Evolutionary conservation across 2,329 filamentous ascomycete species (phyloP).

Genomic region (Penicillium sp.): DNA sequence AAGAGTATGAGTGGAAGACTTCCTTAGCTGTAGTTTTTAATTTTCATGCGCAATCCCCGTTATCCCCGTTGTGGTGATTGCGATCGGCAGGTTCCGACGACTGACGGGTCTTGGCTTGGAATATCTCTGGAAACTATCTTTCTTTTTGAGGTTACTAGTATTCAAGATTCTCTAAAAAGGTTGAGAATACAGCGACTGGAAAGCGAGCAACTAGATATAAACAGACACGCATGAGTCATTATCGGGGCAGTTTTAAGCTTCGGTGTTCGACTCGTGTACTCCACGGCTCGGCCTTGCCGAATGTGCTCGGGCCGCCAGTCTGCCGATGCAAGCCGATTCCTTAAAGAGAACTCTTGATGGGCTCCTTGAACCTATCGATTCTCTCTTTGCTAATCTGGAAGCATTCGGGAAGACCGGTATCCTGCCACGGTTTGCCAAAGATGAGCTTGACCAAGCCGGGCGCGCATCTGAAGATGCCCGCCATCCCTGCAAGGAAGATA

Average conservation of each 20-base stretch:
- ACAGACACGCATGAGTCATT: not conserved
- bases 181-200: not conserved
- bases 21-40: not conserved
- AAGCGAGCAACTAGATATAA: not conserved
- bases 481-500: not conserved
- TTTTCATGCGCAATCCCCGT: not conserved
- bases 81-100: not conserved
- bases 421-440: not conserved
- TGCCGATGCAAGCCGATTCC: not conserved
- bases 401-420: not conserved
- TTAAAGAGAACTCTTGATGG: not conserved
- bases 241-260: not conserved
- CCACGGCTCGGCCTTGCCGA: not conserved
- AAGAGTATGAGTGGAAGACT: not conserved
- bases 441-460: not conserved
- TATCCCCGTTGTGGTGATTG: conserved; percentile 1
- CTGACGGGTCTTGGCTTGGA: not conserved
- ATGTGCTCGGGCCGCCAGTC: not conserved
- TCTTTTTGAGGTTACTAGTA: not conserved
- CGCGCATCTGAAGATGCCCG: not conserved
- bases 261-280: not conserved
- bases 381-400: not conserved
- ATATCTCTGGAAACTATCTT: not conserved
- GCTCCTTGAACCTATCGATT: not conserved
- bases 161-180: not conserved